These are phyloP conservation scores for Pichia membranifaciens DNA, from an alignment of 805 yeast genomes.

Conservation along the genomic window DNA sequence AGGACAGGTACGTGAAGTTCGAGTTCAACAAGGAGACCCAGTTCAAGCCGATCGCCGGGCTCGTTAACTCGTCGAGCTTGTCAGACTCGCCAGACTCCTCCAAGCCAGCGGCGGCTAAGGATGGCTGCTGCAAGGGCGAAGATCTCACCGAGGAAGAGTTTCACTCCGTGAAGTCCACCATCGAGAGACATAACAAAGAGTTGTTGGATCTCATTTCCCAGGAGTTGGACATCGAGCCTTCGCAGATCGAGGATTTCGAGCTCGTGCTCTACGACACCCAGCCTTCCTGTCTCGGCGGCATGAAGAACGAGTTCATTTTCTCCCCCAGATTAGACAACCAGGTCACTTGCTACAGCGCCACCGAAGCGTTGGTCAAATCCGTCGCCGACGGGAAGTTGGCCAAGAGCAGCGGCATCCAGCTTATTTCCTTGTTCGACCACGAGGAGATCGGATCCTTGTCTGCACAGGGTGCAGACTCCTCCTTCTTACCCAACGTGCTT, in stretches of 20 bases:
- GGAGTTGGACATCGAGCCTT: conserved; percentile 47
- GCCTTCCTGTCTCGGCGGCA: conserved; percentile 77
- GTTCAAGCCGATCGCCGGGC: conserved; percentile 79
- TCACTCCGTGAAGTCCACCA: conserved; percentile 56
- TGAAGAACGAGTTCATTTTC: conserved; percentile 84
- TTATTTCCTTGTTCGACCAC: conserved; percentile 86
- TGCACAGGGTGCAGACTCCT: conserved; percentile 96
- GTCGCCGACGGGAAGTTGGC: conserved; percentile 25
- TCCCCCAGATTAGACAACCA: conserved; percentile 89
- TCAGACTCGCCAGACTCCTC: not conserved
- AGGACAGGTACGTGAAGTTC: conserved; percentile 70
- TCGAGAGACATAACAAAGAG: conserved; percentile 72
- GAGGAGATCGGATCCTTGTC: conserved; percentile 93
- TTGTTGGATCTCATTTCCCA: conserved; percentile 63
- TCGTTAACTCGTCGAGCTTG: conserved; percentile 18
- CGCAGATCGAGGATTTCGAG: conserved; percentile 83
- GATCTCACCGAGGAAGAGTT: conserved; percentile 50
- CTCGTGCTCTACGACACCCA: conserved; percentile 81
- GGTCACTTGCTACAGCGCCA: conserved; percentile 79
- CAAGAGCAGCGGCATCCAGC: conserved; percentile 53
- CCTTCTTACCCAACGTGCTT: conserved; percentile 75
- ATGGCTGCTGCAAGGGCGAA: conserved; percentile 46
- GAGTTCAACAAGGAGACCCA: conserved; percentile 89
- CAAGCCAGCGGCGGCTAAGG: not conserved
- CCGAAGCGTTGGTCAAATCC: conserved; percentile 58